Base-by-base conservation (phyloP, 257 asterid species). In the Solanum medicagineum region DNA sequence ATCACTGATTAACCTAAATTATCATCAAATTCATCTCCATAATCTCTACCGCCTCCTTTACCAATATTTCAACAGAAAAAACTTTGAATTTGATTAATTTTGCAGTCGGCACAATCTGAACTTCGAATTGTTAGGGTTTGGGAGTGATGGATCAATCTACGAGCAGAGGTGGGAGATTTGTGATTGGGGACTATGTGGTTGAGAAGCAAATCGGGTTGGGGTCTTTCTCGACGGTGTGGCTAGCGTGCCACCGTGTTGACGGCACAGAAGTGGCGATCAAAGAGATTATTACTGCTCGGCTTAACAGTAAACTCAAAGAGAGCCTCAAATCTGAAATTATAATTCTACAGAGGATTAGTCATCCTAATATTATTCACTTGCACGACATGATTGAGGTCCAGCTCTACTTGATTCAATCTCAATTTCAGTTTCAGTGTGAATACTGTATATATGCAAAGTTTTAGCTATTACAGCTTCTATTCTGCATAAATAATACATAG, bases 351-450 rank as follows among this genome's bases (percentile, higher is more conserved):
- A 90, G 92, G 80, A 92, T 96, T 74, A 89, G 91, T 92, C 98
- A 96, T 88, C 98, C 98, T 1, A 95, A 95, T 89, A 96, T 96
- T 82, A 95, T 95, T 81, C 95, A 95, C 19, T 88, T 96, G 91
- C 98, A 95, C 87, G 99, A 93, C 66, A 94, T 96, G 98, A 94
- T 95, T 73, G 97, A 96, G 99, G 99, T 96, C n/a, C 26, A n/a
- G 2, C 65, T 79, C 29, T 53, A 16, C 11, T 53, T 10, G 54
- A 77, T 36, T 51, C 15, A 49, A 20, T 5, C 20, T 71, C 17
- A 19, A 10, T 2, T 44, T 73, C 56, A 73, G 10, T 51, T 74
- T 47, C 42, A n/a, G 32, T 13, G 14, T 22, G 13, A 47, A 7
- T 47, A 73, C 57, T 45, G 4, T 9, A 36, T 36, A 5, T 22